These are phyloP conservation scores for Chaetomiaceae sp. DNA, from an alignment of 2,329 filamentous ascomycete genomes.

Conservation along the genomic window DNA sequence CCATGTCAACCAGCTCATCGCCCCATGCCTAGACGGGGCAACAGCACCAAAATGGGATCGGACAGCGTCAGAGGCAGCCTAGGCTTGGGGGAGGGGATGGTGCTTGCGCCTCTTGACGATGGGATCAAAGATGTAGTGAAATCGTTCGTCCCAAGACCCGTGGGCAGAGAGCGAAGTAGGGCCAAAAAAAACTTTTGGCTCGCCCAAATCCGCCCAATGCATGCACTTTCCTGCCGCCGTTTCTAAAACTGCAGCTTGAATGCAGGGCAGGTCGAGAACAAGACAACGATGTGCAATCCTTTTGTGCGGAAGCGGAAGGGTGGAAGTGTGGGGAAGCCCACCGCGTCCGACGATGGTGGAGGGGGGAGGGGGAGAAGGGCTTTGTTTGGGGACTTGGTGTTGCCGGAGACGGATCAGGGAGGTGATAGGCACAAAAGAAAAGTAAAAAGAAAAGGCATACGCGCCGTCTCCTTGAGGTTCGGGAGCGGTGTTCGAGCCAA, in stretches of 20 bases:
- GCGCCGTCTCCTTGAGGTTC: conserved; percentile 9
- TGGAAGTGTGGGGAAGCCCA: conserved; percentile 9
- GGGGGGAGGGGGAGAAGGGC: background rate
- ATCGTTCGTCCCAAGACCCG: background rate
- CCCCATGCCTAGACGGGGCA: conserved; percentile 25
- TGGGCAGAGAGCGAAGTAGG: background rate
- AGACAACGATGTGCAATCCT: background rate
- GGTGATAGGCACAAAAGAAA: background rate
- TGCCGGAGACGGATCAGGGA: background rate
- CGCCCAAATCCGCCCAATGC: background rate
- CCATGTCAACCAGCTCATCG: conserved; percentile 43
- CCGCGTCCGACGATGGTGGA: conserved; percentile 3
- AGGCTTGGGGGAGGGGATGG: background rate
- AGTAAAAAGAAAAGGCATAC: conserved; percentile 14
- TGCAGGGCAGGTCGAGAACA: conserved; percentile 7
- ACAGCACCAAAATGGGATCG: conserved; percentile 21
- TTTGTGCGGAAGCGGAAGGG: conserved; percentile 1
- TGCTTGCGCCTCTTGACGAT: conserved; percentile 12
- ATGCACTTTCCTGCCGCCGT: conserved; percentile 13
- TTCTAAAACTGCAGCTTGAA: conserved; percentile 7
- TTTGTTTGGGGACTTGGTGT: background rate
- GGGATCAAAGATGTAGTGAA: conserved; percentile 12
- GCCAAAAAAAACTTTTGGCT: background rate
- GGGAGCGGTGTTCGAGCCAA: background rate
- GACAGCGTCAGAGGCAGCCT: background rate